Conservation (phyloP, 225 moss, liverwort and hornwort genomes). For the Polytrichum commune region DNA sequence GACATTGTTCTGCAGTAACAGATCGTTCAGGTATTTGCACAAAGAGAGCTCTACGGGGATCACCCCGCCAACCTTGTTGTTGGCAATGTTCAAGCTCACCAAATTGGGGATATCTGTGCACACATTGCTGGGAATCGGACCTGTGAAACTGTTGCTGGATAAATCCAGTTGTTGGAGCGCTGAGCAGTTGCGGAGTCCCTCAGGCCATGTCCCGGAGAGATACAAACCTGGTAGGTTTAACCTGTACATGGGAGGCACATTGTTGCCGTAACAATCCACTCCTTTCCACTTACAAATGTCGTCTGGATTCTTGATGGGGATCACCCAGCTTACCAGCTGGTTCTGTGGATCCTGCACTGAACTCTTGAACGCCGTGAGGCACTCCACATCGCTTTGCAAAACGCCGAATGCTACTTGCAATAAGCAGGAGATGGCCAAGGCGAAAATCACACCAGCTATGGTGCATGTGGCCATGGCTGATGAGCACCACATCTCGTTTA, state of each 20-base stretch:
- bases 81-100: constrained; percentile 21
- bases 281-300: constrained; percentile 34
- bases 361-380: constrained; percentile 34
- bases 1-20: constrained; percentile 29
- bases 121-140: constrained; percentile 28
- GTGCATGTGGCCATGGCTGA: background rate
- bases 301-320: background rate
- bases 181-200: constrained; percentile 20
- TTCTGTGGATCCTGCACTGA: constrained; percentile 31
- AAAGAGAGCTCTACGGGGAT: constrained; percentile 23
- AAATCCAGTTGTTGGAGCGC: constrained; percentile 24
- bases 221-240: constrained; percentile 12
- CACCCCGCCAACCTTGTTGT: constrained; percentile 26
- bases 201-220: constrained; percentile 32
- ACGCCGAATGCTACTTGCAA: background rate
- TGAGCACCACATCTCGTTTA: no score
- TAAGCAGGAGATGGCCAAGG: background rate
- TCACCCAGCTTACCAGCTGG: constrained; percentile 20
- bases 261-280: constrained; percentile 24
- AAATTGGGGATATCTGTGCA: constrained; percentile 31
- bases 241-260: constrained; percentile 18
- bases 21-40: constrained; percentile 37
- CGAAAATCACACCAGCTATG: constrained; percentile 4
- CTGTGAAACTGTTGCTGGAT: constrained; percentile 38
- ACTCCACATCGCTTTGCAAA: constrained; percentile 20